Percentiles rank a stretch among this genome's conserved stretches.
These are phyloP conservation scores for Solidago caesia DNA, from an alignment of 129 eudicot species.

Conservation along the genomic window DNA sequence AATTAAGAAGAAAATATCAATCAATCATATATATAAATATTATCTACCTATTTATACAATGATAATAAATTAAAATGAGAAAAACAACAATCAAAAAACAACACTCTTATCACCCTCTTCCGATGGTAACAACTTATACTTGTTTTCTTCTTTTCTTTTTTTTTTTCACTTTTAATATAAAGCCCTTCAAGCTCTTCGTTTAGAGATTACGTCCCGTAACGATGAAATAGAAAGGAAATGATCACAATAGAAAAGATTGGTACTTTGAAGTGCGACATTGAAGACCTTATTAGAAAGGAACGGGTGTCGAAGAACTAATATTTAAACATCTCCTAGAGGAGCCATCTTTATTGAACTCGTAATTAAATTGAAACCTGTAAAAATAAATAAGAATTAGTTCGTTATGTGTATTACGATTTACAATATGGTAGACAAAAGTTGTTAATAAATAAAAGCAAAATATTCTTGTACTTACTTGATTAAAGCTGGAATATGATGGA, in stretches of 20 bases:
- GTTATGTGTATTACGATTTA: neutral
- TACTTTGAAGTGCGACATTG: conserved; percentile 18
- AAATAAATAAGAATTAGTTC: neutral
- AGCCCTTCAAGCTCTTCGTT: neutral
- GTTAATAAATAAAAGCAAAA: neutral
- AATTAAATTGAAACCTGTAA: conserved; percentile 26
- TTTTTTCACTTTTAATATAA: neutral
- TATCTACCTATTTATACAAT: conserved; percentile 14
- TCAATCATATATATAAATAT: conserved; percentile 11
- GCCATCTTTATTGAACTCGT: conserved; percentile 31
- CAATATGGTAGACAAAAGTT: neutral
- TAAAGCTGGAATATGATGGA: neutral
- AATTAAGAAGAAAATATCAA: neutral
- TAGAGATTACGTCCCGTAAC: neutral
- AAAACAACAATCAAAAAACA: conserved; percentile 8
- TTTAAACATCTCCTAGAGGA: conserved; percentile 32
- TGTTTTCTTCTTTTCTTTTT: neutral
- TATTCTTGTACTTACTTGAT: conserved; percentile 15
- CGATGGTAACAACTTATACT: neutral
- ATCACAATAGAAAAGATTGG: conserved; percentile 10
- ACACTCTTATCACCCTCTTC: conserved; percentile 23
- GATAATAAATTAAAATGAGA: neutral
- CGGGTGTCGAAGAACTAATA: conserved; percentile 19
- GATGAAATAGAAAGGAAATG: conserved; percentile 25
- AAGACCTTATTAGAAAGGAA: conserved; percentile 38